Conservation (phyloP, 371 early-diverging fungal genomes). For the Coemansia sp. region DNA sequence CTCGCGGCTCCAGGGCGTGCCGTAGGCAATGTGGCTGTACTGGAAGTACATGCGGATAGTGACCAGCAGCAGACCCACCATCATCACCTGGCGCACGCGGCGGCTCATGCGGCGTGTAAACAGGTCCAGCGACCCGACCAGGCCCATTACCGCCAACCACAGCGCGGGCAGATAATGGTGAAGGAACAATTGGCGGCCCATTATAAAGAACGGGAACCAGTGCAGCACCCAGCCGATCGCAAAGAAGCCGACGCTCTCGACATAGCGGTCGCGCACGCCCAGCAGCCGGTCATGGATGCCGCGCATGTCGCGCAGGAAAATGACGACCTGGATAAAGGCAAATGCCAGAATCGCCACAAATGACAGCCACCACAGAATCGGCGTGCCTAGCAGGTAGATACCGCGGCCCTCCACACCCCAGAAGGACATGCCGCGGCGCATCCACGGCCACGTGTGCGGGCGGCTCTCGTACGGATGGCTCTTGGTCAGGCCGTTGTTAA, state of each 20-base stretch:
- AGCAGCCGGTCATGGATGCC: constrained; percentile 69
- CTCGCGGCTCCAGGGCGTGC: constrained; percentile 71
- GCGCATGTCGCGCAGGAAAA: constrained; percentile 70
- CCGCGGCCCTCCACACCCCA: constrained; percentile 73
- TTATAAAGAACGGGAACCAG: constrained; percentile 93
- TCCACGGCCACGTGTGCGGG: constrained; percentile 81
- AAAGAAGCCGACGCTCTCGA: constrained; percentile 75
- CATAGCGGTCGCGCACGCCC: constrained; percentile 55
- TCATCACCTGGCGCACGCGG: constrained; percentile 56
- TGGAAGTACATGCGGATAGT: constrained; percentile 57
- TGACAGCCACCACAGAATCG: constrained; percentile 85
- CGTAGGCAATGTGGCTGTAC: constrained; percentile 83
- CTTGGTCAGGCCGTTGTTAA: constrained; percentile 78
- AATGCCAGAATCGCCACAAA: constrained; percentile 67
- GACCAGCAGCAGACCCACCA: constrained; percentile 53
- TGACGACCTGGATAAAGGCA: constrained; percentile 58
- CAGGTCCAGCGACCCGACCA: constrained; percentile 73
- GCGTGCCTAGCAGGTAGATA: constrained; percentile 97
- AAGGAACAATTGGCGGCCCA: constrained; percentile 93
- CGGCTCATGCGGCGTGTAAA: constrained; percentile 63
- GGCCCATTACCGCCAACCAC: constrained; percentile 76
- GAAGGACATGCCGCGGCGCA: constrained; percentile 85
- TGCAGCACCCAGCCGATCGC: constrained; percentile 87
- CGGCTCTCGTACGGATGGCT: constrained; percentile 87
- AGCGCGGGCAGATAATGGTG: constrained; percentile 98